Conservation (phyloP, 1,284 basidiomycete species). For the Ganoderma sp. region DNA sequence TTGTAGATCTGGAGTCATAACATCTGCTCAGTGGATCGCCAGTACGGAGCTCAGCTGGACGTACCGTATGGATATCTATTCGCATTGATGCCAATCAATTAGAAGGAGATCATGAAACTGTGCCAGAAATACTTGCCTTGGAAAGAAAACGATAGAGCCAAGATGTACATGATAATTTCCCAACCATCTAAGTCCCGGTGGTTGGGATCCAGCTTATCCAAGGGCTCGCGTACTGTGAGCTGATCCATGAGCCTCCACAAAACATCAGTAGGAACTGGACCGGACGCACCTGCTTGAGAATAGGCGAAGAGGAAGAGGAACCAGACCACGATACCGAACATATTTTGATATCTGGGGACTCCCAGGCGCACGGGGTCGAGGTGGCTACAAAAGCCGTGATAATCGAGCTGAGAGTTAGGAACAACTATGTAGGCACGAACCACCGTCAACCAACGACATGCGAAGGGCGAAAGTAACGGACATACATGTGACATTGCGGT, state of each 20-base stretch:
- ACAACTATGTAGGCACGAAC: constrained; percentile 52
- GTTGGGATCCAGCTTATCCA: constrained; percentile 62
- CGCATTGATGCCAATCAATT: not conserved
- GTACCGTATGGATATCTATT: constrained; percentile 70
- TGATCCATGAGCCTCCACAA: not conserved
- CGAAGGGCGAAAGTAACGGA: not conserved
- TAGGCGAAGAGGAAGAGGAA: constrained; percentile 85
- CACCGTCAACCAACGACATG: not conserved
- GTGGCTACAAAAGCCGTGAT: constrained; percentile 68
- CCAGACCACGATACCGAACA: constrained; percentile 81
- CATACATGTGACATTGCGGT: constrained; percentile 75
- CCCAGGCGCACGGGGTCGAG: constrained; percentile 80
- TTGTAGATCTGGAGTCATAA: constrained; percentile 60
- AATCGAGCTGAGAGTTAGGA: constrained; percentile 58
- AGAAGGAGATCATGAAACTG: not conserved
- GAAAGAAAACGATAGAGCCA: constrained; percentile 76
- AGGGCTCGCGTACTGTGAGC: constrained; percentile 68
- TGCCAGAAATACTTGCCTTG: constrained; percentile 63
- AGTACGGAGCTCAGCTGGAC: constrained; percentile 5
- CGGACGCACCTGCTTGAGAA: constrained; percentile 75
- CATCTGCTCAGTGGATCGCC: not conserved
- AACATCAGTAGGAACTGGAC: constrained; percentile 19
- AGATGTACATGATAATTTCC: constrained; percentile 79
- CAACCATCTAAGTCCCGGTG: constrained; percentile 68
- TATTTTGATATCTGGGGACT: constrained; percentile 88